Percentiles rank a stretch among this genome's conserved stretches.
phyloP scores from a whole-genome alignment of 2,329 filamentous ascomycete species.

The Neofusicoccum parvum region DNA sequence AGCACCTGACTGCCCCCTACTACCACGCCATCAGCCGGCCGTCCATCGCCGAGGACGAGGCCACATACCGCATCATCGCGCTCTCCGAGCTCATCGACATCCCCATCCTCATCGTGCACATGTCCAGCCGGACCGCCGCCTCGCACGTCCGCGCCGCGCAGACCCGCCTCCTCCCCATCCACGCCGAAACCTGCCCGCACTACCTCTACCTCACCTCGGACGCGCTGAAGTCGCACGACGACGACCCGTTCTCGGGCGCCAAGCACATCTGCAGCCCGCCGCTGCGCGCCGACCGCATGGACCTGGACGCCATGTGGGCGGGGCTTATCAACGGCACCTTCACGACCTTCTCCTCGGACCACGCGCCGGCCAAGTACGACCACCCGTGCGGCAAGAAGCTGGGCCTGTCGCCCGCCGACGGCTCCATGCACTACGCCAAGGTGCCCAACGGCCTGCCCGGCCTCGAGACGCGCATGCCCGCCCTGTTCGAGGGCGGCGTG shows the following conservation, averaged over 20 bases:
- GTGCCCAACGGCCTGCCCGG: constrained; percentile 50
- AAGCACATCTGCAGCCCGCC: constrained; percentile 41
- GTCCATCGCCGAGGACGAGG: constrained; percentile 37
- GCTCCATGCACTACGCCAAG: constrained; percentile 40
- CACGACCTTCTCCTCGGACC: constrained; percentile 37
- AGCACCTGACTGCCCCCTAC: constrained; percentile 43
- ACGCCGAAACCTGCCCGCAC: constrained; percentile 42
- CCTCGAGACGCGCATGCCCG: constrained; percentile 45
- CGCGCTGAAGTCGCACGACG: constrained; percentile 33
- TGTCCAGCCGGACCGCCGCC: constrained; percentile 45
- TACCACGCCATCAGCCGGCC: constrained; percentile 44
- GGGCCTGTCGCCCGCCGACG: constrained; percentile 33
- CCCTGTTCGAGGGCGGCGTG: constrained; percentile 41
- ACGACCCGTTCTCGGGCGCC: constrained; percentile 38
- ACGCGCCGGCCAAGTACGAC: constrained; percentile 44
- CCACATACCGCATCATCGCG: constrained; percentile 54
- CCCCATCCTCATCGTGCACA: constrained; percentile 57
- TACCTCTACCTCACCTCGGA: constrained; percentile 39
- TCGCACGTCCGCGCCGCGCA: constrained; percentile 38
- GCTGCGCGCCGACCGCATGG: constrained; percentile 32
- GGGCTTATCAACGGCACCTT: constrained; percentile 39
- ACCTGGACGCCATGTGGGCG: constrained; percentile 39
- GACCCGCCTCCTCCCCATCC: constrained; percentile 36
- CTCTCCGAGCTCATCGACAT: constrained; percentile 53
- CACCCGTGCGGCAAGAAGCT: constrained; percentile 42